phyloP scores from a whole-genome alignment of 2,329 filamentous ascomycete genomes.

The Hypocrella siamensis region DNA sequence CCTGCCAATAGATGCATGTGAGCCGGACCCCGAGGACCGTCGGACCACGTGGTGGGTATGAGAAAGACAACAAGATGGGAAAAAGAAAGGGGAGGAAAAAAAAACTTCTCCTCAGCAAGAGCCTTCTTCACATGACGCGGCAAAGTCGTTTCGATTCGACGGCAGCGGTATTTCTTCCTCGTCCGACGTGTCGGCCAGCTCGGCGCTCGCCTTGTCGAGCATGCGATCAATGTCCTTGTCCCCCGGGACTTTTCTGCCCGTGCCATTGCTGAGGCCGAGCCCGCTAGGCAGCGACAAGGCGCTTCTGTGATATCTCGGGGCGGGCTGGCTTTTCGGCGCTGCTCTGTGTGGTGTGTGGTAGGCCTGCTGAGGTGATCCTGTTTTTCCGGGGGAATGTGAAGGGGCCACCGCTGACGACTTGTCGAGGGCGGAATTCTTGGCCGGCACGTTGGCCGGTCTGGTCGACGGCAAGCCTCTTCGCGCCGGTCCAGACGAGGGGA shows the following conservation, averaged over 20 bases:
- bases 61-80: no score
- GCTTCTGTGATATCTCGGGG: slow-evolving; percentile 25
- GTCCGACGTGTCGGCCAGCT: slow-evolving; percentile 36
- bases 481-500: slow-evolving; percentile 31
- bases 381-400: slow-evolving; percentile 31
- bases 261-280: slow-evolving; percentile 24
- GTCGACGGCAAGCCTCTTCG: slow-evolving; percentile 36
- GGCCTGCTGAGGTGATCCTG: slow-evolving; percentile 19
- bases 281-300: slow-evolving; percentile 33
- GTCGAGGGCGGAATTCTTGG: slow-evolving; percentile 32
- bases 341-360: slow-evolving; percentile 12
- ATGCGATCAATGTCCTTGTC: slow-evolving; percentile 44
- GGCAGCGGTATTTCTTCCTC: slow-evolving; percentile 41
- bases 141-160: slow-evolving; percentile 12
- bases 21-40: no score
- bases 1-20: no score
- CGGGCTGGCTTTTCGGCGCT: slow-evolving; percentile 24
- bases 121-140: slow-evolving; percentile 16
- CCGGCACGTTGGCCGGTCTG: slow-evolving; percentile 22
- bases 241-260: slow-evolving; percentile 20
- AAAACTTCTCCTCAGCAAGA: no score
- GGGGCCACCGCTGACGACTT: slow-evolving; percentile 23
- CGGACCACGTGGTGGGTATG: no score
- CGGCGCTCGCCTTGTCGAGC: slow-evolving; percentile 35
- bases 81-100: not conserved